Base-by-base conservation (phyloP, 768 basidiomycete species). In the Mycena vulgaris region DNA sequence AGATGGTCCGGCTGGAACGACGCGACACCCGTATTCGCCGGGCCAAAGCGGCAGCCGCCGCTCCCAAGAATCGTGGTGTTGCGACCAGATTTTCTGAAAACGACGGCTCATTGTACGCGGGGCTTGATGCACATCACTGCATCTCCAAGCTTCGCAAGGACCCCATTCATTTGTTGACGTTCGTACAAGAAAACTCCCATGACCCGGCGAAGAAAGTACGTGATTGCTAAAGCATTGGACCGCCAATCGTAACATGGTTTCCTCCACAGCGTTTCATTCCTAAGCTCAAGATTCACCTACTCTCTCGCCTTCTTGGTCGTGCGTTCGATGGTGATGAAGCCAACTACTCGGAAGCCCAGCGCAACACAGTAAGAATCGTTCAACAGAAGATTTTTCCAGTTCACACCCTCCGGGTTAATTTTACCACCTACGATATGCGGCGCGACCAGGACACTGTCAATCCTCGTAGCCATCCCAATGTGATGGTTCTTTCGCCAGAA, bases 361-460 rank as follows among this genome's bases (percentile, higher is more conserved):
- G 61, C 5, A 75, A 76, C 14, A 73, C 64, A 0, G 74, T 80
- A 5, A n/a, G 21, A 9, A 69, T 78, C 27, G 48, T 73, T 10
- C 76, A 80, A 60, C 65, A 79, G 65, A 68, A 45, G 39, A 76
- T 83, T 27, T 85, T 72, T 58, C 64, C 31, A 8, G 78, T 82
- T 60, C 79, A 79, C 35, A 71, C 77, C 6, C 17, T 85, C 2
- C 80, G 78, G 0, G 62, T 86, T 62, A 81, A 86, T 70, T 86
- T 83, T 59, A 86, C 85, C 0, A 83, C 83, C 0, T 88, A 88
- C 68, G 83, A 88, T 66, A 56, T 85, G 16, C 79, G 81, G 2
- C 79, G 81, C 1, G 70, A 72, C 5, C 83, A 86, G 66, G 86
- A 89, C 62, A 70, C 75, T 0, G 74, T 88, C 61, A 86, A 86